Evolutionary conservation across 768 basidiomycete genomes (phyloP), one percentile per base, ranked within the genome.

Genomic region (Termitomyces bulborhizus): DNA sequence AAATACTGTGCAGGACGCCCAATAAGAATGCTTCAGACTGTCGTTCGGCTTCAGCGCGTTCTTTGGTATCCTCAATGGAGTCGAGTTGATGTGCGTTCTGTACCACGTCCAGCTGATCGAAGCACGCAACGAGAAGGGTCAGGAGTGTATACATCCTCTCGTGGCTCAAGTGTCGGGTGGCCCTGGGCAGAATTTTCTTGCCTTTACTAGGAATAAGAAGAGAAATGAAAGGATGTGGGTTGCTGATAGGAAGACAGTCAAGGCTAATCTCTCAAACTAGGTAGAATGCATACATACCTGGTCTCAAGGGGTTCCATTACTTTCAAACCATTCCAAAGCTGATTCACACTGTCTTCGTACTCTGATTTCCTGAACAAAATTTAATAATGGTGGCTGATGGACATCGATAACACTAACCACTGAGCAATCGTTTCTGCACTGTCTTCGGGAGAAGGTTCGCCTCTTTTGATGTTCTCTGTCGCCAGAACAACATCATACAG

Each of bases 141-240:
- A 98, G 74, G 26, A 98, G 74, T 5, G 91, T 93, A 39, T 93
- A 81, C 79, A 92, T 86, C 66, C 89, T 86, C 46, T 87, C 76
- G 32, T 82, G 78, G 58, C 81, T 80, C 16, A 98, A 80, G 62
- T 93, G 88, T 18, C 95, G 86, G 9, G 92, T 85, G 13, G 94
- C 81, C 44, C 97, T 86, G 3, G 93, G 90, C 12, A 99, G 77
- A 26, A 99, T 79, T 57, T 86, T 86, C 75, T 98, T 98, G 54
- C 97, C 97, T 71, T 99, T 99, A 62, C 82, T 81, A 4, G 91
- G 86, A 18, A 79, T 80, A 46, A 99, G 79, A 34, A 99, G 78
- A 3, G 95, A 93, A 61, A 99, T 85, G 73, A 99, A 98, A 2
- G 97, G 97, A 73, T 99, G 97, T 3, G 96, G 96, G 59, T 89